Conservation (phyloP, 2,329 filamentous ascomycete species). For the Exserohilum turcica region DNA sequence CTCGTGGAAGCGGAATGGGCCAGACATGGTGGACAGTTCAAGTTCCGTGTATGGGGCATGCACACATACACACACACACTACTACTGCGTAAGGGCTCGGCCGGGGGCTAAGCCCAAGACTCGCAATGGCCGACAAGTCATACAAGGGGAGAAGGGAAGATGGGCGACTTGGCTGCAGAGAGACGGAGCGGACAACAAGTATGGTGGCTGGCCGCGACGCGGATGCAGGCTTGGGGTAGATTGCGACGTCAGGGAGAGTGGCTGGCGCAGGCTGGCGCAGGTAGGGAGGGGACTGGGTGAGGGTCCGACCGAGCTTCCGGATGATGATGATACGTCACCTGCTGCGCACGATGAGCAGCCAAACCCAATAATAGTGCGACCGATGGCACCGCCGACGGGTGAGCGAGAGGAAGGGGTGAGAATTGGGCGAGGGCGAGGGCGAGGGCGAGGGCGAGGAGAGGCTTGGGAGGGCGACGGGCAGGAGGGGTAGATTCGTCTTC, state of each 20-base stretch:
- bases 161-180: background rate
- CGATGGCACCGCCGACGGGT: background rate
- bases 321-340: slow-evolving; percentile 16
- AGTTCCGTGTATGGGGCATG: slow-evolving; percentile 1
- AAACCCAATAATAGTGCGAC: background rate
- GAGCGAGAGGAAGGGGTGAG: background rate
- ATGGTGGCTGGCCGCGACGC: background rate
- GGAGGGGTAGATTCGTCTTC: background rate
- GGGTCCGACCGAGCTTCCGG: slow-evolving; percentile 15
- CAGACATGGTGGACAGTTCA: slow-evolving; percentile 40
- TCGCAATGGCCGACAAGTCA: slow-evolving; percentile 18
- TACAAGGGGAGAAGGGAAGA: slow-evolving; percentile 14
- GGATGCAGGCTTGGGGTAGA: slow-evolving; percentile 2
- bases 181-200: background rate
- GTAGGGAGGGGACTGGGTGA: slow-evolving; percentile 3
- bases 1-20: slow-evolving; percentile 49
- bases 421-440: background rate
- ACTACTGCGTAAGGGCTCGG: slow-evolving; percentile 2
- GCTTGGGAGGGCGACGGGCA: background rate
- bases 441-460: too few species aligned
- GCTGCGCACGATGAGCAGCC: slow-evolving; percentile 5
- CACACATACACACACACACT: slow-evolving; percentile 2
- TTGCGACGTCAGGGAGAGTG: slow-evolving; percentile 5
- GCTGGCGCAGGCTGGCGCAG: slow-evolving; percentile 3
- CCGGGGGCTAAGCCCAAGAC: slow-evolving; percentile 25